phyloP scores from a whole-genome alignment of 176 grass and related monocot genomes.

The Zoysia japonica region DNA sequence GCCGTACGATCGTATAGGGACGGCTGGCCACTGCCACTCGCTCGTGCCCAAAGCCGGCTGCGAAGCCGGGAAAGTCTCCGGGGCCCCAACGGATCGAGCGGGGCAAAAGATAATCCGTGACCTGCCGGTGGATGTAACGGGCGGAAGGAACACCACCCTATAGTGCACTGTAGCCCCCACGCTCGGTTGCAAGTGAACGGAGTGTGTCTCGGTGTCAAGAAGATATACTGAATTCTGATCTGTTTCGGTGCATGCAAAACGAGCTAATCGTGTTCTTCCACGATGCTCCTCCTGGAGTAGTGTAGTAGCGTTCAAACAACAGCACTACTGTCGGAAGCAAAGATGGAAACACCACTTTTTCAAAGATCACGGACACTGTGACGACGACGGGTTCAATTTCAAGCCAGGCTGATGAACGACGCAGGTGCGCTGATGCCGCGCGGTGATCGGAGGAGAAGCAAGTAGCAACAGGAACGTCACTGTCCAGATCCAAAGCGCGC shows the following conservation, averaged over 20 bases:
- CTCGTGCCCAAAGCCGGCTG: not conserved
- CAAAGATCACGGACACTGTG: not conserved
- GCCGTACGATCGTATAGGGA: slow-evolving; percentile 17
- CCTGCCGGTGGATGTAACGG: not conserved
- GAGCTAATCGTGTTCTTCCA: too few species aligned
- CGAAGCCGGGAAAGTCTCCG: not conserved
- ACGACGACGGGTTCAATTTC: not conserved
- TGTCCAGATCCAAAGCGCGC: not conserved
- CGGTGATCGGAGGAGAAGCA: not conserved
- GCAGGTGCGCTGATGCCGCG: not conserved
- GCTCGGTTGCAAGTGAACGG: not conserved
- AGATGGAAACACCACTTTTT: not conserved
- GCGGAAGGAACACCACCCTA: not conserved
- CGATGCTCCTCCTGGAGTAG: not conserved
- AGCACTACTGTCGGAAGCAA: not conserved
- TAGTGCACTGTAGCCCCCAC: too few species aligned
- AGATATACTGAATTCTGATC: not conserved
- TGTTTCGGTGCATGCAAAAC: not conserved
- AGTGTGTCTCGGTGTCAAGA: not conserved
- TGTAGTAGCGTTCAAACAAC: not conserved
- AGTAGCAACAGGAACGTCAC: not conserved
- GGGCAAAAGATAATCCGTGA: not conserved
- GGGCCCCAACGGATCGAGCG: not conserved
- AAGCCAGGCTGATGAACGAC: not conserved
- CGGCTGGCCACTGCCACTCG: slow-evolving; percentile 28